phyloP scores from a whole-genome alignment of 306 rosid species.

The Astragalus membranaceus region DNA sequence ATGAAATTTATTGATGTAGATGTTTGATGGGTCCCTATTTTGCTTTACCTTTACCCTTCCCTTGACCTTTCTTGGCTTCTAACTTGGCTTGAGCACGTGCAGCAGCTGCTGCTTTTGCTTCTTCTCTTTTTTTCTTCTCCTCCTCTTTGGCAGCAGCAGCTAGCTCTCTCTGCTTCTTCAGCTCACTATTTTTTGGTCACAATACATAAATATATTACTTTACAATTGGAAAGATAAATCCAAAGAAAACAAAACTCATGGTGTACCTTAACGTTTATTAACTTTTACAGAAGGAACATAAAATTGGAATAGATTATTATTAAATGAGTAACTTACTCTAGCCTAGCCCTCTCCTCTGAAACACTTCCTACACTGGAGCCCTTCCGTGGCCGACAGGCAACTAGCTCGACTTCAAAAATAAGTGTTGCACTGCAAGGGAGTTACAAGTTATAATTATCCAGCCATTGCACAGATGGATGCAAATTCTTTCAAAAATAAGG shows the following conservation, averaged over 20 bases:
- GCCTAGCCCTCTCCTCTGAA: conserved; percentile 91
- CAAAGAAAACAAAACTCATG: not conserved
- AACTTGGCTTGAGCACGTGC: conserved; percentile 71
- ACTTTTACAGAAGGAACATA: not conserved
- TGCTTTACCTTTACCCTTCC: conserved; percentile 80
- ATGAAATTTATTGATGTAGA: not conserved
- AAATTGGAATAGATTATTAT: no score
- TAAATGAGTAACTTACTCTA: conserved; percentile 51
- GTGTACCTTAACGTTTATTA: not conserved
- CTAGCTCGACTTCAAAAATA: conserved; percentile 74
- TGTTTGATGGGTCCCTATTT: conserved; percentile 28
- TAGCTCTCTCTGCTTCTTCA: conserved; percentile 86
- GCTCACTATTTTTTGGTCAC: conserved; percentile 43
- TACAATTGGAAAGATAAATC: not conserved
- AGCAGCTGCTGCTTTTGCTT: conserved; percentile 79
- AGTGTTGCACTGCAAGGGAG: conserved; percentile 68
- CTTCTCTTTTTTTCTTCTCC: conserved; percentile 79
- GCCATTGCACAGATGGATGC: not conserved
- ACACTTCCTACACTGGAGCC: conserved; percentile 76
- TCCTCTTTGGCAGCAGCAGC: conserved; percentile 84
- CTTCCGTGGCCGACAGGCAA: conserved; percentile 78
- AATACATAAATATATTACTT: not conserved
- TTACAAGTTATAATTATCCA: not conserved
- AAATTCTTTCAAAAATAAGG: not conserved
- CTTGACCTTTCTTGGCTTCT: conserved; percentile 73